Evolutionary conservation across 768 basidiomycete genomes (phyloP).

Genomic region (Strobilomyces dryophilus): DNA sequence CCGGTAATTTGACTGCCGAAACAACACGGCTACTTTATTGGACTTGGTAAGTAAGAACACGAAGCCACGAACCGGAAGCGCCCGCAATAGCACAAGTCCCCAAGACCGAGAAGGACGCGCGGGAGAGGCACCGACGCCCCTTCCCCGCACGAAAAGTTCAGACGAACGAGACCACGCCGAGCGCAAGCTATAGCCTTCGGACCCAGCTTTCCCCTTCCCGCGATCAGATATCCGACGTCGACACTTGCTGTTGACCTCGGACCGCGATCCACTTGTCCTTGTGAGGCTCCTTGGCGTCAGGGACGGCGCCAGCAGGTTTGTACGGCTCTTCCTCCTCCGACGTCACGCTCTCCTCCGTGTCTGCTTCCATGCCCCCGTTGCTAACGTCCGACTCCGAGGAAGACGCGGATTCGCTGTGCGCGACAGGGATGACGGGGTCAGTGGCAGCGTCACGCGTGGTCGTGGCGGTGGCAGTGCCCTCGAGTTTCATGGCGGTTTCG

Average conservation of each 20-base stretch:
- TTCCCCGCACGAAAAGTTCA: constrained; percentile 11
- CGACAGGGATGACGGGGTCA: constrained; percentile 20
- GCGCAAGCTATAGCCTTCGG: not conserved
- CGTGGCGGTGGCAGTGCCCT: constrained; percentile 12
- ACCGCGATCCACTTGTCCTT: constrained; percentile 80
- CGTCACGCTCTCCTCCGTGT: constrained; percentile 71
- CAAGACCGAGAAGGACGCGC: constrained; percentile 10
- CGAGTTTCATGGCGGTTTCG: constrained; percentile 30
- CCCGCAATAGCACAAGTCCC: constrained; percentile 16
- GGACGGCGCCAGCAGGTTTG: constrained; percentile 28
- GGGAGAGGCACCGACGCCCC: not conserved
- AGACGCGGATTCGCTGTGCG: constrained; percentile 34
- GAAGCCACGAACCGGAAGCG: constrained; percentile 13
- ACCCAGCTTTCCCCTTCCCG: not conserved
- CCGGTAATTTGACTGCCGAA: constrained; percentile 7
- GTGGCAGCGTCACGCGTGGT: not conserved
- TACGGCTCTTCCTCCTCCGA: constrained; percentile 69
- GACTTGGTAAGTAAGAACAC: constrained; percentile 20
- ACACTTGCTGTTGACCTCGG: constrained; percentile 42
- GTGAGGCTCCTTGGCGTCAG: constrained; percentile 26
- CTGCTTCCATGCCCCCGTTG: constrained; percentile 62
- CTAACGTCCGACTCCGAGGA: constrained; percentile 58
- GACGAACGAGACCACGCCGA: constrained; percentile 4
- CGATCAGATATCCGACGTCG: constrained; percentile 10
- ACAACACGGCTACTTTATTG: constrained; percentile 20